Evolutionary conservation across 208 protist species (phyloP).

Genomic region (Leishmania tropica): DNA sequence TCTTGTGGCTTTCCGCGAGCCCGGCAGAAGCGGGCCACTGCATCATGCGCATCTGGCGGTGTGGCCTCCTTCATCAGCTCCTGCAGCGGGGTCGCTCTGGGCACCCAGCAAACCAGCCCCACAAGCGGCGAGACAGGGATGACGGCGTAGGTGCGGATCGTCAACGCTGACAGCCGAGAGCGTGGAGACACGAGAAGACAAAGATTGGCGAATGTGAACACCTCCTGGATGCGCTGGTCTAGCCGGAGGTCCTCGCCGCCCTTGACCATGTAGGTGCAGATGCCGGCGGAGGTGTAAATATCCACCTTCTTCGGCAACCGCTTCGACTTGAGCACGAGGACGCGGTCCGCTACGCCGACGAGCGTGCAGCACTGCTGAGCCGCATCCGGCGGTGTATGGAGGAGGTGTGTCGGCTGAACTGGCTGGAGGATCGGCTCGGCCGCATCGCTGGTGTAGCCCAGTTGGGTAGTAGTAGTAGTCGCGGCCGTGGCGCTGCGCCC

Average conservation of each 20-base stretch:
- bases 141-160: conserved; percentile 80
- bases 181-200: conserved; percentile 27
- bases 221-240: conserved; percentile 93
- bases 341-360: conserved; percentile 46
- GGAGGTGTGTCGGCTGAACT: conserved; percentile 10
- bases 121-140: conserved; percentile 85
- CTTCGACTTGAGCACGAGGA: conserved; percentile 86
- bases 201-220: conserved; percentile 90
- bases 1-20: not conserved
- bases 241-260: conserved; percentile 94
- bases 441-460: not conserved
- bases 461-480: not conserved
- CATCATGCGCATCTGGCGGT: not conserved
- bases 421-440: conserved; percentile 9
- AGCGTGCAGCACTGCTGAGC: conserved; percentile 17
- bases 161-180: conserved; percentile 25
- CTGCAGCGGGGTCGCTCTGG: conserved; percentile 66
- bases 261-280: conserved; percentile 91
- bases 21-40: not conserved
- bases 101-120: conserved; percentile 93
- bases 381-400: conserved; percentile 3
- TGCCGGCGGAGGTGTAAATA: conserved; percentile 76
- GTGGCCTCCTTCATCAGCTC: conserved; percentile 5
- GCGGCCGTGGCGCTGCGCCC: not conserved
- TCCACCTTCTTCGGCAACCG: conserved; percentile 87